Conservation (phyloP, 108 stramenopile species). For the Cyclotella kingstonii region DNA sequence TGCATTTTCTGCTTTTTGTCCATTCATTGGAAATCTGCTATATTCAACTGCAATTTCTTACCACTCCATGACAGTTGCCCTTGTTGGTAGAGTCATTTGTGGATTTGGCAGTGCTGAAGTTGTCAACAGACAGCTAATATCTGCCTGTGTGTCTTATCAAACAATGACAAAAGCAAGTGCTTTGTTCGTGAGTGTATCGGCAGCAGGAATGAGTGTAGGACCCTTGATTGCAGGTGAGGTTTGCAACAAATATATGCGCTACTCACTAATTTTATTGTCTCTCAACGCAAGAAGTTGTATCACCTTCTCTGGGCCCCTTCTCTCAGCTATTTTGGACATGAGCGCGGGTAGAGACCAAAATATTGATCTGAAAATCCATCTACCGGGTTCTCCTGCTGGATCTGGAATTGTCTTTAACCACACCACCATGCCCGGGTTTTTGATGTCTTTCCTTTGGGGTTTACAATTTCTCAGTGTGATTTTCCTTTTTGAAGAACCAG, state of each 20-base stretch:
- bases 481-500: conserved; percentile 61
- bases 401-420: conserved; percentile 53
- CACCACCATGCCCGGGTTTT: conserved; percentile 48
- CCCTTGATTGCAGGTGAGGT: conserved; percentile 53
- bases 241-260: too few species aligned
- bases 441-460: conserved; percentile 67
- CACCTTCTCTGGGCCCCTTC: too few species aligned
- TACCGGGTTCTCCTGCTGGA: conserved; percentile 50
- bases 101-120: conserved; percentile 69
- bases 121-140: conserved; percentile 64
- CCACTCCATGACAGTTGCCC: conserved; percentile 49
- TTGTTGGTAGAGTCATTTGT: conserved; percentile 63
- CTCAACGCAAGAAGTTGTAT: too few species aligned
- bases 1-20: conserved; percentile 53
- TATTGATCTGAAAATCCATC: conserved; percentile 45
- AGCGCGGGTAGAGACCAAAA: conserved; percentile 47
- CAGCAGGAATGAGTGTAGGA: conserved; percentile 59
- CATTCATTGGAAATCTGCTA: conserved; percentile 61
- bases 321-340: conserved; percentile 45
- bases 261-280: background rate
- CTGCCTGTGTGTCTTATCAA: conserved; percentile 48
- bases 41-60: conserved; percentile 40
- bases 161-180: conserved; percentile 64
- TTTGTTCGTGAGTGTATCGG: conserved; percentile 51
- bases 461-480: conserved; percentile 43